Base-by-base conservation (phyloP, 148 eudicot genomes). In the Vaccinium myrtillus region DNA sequence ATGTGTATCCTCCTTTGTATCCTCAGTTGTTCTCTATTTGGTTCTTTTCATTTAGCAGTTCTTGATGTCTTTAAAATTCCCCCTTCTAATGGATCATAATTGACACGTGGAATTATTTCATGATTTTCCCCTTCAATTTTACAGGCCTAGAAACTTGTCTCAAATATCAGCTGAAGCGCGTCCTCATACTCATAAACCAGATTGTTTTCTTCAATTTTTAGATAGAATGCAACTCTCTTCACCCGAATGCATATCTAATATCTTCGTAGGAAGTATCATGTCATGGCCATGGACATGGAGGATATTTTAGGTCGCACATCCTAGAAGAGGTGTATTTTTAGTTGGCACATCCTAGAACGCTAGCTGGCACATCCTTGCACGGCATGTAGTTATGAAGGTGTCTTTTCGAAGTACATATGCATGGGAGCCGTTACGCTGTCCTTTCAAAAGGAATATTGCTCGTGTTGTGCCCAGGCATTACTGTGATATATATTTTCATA, bases 1-100 rank as follows among this genome's bases (percentile, higher is more conserved):
- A 50, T 85, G 73, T 86, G 94, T 97, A 97, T 97, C 99, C 99
- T 93, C 87, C 91, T 89, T 83, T 90, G 95, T 97, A 96, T 97
- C 99, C 99, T 96, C 90, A 67, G 84, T 23, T 65, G 82, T 80
- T 85, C 65, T 39, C 23, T 84, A 18, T 76, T 65, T 56, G 46
- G 27, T 81, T 82, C 79, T 75, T 82, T 4, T 36, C 36, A 10
- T 78, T 81, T 74, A 36, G 25, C 81, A 53, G 32, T 76, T 77
- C 71, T 49, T 55, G 58, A 75, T 82, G 55, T 15, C 4, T 76
- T 61, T 21, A 81, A 19, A 15, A 32, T 43, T 11, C 21, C 51
- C 58, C 78, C 50, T 43, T 12, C 75, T 19, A 75, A 32, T 32
- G 27, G 27, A 82, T 50, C 78, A 50, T 71, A 14, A 11, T 53